Evolutionary conservation across 1,139 yeast genomes (phyloP), one percentile per base, ranked within the genome.

Genomic region (Kodamaea ohmeri): DNA sequence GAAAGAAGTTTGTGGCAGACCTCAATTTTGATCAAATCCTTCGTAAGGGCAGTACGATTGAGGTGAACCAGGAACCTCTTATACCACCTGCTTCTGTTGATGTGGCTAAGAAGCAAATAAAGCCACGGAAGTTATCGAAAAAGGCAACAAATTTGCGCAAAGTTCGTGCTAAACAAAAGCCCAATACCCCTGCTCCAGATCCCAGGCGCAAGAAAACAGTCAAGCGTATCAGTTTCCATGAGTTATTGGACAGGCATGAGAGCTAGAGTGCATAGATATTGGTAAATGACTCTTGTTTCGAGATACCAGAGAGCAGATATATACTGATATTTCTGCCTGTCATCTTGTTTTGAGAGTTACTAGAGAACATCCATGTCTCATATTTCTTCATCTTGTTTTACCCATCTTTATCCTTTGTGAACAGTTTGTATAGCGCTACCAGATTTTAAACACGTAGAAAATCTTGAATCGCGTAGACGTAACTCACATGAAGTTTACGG

Each of bases 1-100:
- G 63, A 28, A 45, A 58, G 24, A 58, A 58, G 34, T 35, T 56
- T 24, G 63, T 58, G 5, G 63, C 61, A 0, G 53, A 53, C 25
- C 40, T 58, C 32, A 50, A 58, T 35, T 56, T 58, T 34, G 54
- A 51, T 25, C 61, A 58, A 38, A 58, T 58, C 6, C 34, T 58
- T 18, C 43, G 41, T 24, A 55, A 53, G 34, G 52, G 52, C 11
- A 46, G 48, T 28, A 48, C 43, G 38, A 43, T 48, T 12, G 27
- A 38, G 35, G 35, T 31, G 8, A 25, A 29, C 15, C n/a, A 4
- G 24, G 15, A 18, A 11, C 15, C 16, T 24, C 12, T 13, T 24
- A 24, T 6, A 6, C 12, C 8, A 24, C 12, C 12, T 5, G 26
- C 13, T 5, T 7, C 15, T 6, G 29, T 11, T 6, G 29, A 6